A percentile compares a stretch with the other conserved stretches of the same genome.
Evolutionary conservation across 2,329 filamentous ascomycete genomes (phyloP).

Genomic region (Botryotinia narcissicola): DNA sequence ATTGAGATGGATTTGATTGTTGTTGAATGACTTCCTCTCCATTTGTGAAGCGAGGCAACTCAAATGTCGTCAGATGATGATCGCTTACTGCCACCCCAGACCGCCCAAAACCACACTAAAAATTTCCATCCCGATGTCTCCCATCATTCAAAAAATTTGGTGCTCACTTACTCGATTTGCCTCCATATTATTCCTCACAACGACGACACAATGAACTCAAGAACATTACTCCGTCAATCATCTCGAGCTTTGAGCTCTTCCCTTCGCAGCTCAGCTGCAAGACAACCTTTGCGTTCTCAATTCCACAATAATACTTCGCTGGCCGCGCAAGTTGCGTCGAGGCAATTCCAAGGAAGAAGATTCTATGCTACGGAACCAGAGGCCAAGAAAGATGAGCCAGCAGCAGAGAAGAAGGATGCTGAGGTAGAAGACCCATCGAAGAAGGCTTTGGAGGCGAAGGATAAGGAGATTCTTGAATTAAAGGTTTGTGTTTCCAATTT

Average conservation of each 20-base stretch:
- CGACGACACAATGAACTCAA: conserved; percentile 47
- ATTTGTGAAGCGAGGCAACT: neutral
- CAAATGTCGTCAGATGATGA: conserved; percentile 3
- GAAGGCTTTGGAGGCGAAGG: conserved; percentile 69
- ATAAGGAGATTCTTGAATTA: conserved; percentile 72
- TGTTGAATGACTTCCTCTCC: neutral
- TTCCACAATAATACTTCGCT: conserved; percentile 22
- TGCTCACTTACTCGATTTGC: conserved; percentile 5
- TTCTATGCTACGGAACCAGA: conserved; percentile 45
- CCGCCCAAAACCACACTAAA: conserved; percentile 19
- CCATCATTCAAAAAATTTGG: conserved; percentile 23
- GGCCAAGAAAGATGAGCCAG: conserved; percentile 44
- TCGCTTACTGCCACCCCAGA: conserved; percentile 5
- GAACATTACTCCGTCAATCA: conserved; percentile 48
- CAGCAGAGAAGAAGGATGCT: conserved; percentile 40
- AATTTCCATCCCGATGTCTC: conserved; percentile 19
- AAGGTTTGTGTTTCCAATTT: conserved; percentile 64
- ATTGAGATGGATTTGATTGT: neutral
- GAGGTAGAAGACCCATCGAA: conserved; percentile 50
- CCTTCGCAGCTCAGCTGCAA: conserved; percentile 28
- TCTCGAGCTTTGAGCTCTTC: conserved; percentile 43
- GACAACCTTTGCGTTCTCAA: conserved; percentile 25
- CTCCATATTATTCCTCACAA: conserved; percentile 19
- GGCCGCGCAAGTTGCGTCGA: conserved; percentile 15
- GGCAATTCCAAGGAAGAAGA: conserved; percentile 27